phyloP scores from a whole-genome alignment of 2,329 filamentous ascomycete genomes.

The Phaeosphaeria sp. region DNA sequence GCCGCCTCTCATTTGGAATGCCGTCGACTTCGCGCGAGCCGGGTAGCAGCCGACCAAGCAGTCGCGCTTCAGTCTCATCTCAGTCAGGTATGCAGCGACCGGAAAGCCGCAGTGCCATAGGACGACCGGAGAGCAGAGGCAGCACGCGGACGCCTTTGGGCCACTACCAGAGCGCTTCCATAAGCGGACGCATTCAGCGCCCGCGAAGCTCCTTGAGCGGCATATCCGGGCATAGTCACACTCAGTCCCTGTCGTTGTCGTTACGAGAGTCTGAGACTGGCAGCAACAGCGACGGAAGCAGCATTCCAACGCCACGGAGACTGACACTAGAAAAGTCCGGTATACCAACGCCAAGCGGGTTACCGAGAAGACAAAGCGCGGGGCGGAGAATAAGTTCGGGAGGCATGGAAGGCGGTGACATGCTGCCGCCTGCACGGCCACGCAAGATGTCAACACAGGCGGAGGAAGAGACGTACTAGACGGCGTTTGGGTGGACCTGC shows the following conservation, averaged over 20 bases:
- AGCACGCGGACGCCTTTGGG: conserved; percentile 72
- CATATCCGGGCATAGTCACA: conserved; percentile 52
- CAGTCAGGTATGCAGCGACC: conserved; percentile 49
- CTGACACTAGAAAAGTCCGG: conserved; percentile 55
- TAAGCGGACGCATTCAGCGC: conserved; percentile 55
- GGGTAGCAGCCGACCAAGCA: conserved; percentile 70
- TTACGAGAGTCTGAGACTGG: conserved; percentile 60
- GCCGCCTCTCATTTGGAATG: conserved; percentile 60
- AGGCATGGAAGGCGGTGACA: conserved; percentile 52
- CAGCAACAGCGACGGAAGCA: conserved; percentile 44
- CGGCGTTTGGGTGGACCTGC: conserved; percentile 14
- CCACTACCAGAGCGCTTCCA: conserved; percentile 58
- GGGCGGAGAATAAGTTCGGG: conserved; percentile 49
- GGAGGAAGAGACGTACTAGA: conserved; percentile 65
- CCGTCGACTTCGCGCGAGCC: conserved; percentile 36
- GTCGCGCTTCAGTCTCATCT: conserved; percentile 62
- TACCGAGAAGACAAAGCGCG: conserved; percentile 62
- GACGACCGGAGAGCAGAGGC: conserved; percentile 66
- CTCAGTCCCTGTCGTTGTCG: conserved; percentile 40
- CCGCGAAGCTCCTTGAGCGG: conserved; percentile 76
- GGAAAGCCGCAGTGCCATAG: conserved; percentile 66
- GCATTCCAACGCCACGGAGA: conserved; percentile 53
- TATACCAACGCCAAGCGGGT: conserved; percentile 57
- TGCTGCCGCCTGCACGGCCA: conserved; percentile 55
- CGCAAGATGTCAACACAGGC: conserved; percentile 59